Conservation (phyloP, 169 alveolate species). For the Blepharisma undulans region DNA sequence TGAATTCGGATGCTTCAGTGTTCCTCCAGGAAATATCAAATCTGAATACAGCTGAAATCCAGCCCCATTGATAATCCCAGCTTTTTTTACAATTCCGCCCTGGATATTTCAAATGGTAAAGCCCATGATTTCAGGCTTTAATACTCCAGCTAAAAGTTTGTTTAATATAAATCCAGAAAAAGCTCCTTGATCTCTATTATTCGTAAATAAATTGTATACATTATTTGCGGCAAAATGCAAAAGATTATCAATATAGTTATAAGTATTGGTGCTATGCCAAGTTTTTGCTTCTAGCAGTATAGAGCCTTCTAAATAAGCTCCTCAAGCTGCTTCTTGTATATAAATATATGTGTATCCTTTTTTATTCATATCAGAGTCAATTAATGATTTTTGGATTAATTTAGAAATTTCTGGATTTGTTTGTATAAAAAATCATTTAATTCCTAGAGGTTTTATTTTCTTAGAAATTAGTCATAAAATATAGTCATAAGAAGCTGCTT, state of each 20-base stretch:
- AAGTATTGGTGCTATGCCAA: background rate
- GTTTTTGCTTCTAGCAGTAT: background rate
- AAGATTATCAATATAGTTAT: background rate
- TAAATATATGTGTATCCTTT: background rate
- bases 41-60: background rate
- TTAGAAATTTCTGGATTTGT: background rate
- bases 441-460: background rate
- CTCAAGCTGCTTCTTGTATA: background rate
- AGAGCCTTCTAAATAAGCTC: background rate
- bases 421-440: background rate
- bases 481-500: background rate
- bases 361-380: background rate
- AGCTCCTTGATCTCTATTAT: background rate
- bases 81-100: background rate
- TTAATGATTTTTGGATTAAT: background rate
- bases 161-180: background rate
- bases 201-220: background rate
- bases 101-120: background rate
- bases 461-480: background rate
- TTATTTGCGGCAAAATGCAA: background rate
- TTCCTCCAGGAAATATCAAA: background rate
- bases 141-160: background rate
- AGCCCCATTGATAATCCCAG: background rate
- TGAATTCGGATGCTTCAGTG: background rate
- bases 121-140: background rate